Conservation (phyloP, 1,284 basidiomycete species). For the Volvariella surrecta region DNA sequence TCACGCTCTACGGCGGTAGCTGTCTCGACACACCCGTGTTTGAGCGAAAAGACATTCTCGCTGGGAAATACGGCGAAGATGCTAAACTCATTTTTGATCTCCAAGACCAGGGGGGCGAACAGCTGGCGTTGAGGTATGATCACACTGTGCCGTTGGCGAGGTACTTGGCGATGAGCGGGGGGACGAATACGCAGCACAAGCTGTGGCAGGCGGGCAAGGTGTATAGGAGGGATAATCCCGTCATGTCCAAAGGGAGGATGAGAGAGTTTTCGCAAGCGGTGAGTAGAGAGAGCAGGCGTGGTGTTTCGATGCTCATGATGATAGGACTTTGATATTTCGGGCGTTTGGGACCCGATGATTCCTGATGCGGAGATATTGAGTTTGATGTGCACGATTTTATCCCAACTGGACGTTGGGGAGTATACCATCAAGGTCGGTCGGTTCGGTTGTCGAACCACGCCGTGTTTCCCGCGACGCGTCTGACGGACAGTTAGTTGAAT, state of each 20-base stretch:
- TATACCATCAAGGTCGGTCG: slow-evolving; percentile 85
- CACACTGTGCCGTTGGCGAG: slow-evolving; percentile 95
- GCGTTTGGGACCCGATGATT: slow-evolving; percentile 92
- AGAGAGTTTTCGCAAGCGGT: slow-evolving; percentile 98
- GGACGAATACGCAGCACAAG: slow-evolving; percentile 66
- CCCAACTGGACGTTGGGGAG: slow-evolving; percentile 82
- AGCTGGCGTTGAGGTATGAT: slow-evolving; percentile 92
- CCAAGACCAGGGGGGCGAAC: slow-evolving; percentile 97
- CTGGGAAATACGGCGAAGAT: slow-evolving; percentile 97
- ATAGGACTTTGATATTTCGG: slow-evolving; percentile 94
- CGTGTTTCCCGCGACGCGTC: neutral
- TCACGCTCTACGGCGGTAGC: slow-evolving; percentile 84
- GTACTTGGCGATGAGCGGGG: slow-evolving; percentile 92
- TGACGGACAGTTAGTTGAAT: slow-evolving; percentile 65
- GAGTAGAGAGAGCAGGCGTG: slow-evolving; percentile 19
- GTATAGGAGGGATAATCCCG: slow-evolving; percentile 93
- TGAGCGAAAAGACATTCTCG: slow-evolving; percentile 92
- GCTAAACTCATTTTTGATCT: slow-evolving; percentile 98
- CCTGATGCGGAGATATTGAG: slow-evolving; percentile 92
- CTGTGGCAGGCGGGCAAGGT: slow-evolving; percentile 98
- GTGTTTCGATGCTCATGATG: slow-evolving; percentile 1
- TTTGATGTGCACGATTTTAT: slow-evolving; percentile 76
- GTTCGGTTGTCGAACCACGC: neutral
- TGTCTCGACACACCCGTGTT: slow-evolving; percentile 98
- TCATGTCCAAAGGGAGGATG: slow-evolving; percentile 98